Evolutionary conservation across 139 green algal genomes (phyloP), one percentile per base, ranked within the genome.

Genomic region (Marvania coccoides): DNA sequence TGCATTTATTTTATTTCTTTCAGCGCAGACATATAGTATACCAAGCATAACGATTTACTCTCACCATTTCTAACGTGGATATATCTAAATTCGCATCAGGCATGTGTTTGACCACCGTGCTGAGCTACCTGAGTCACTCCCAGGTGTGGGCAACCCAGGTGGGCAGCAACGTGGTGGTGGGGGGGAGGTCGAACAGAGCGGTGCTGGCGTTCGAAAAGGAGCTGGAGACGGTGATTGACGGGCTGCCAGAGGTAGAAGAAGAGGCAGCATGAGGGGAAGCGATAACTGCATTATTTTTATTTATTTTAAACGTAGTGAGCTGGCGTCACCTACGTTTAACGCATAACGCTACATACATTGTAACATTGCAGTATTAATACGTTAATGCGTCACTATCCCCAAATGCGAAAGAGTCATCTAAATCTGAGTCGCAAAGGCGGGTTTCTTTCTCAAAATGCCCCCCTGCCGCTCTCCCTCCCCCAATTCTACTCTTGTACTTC

Each of bases 41-140:
- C 10, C 12, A 26, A 14, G 47, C 33, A 24, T 53, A n/a, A 4
- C 45, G 4, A 13, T 5, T 53, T 15, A 15, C 26, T 46, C 38
- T 46, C 10, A n/a, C 10, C 38, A 12, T 9, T 12, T 9, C 38
- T n/a, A 9, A 12, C 38, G 38, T 46, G 38, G 12, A 9, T 46
- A 78, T 23, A 82, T 73, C 54, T n/a, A n/a, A n/a, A n/a, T n/a
- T n/a, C n/a, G n/a, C 3, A 37, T 60, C 75, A 83, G 83, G 79
- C 1, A 73, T 99, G 37, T 97, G 97, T 83, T 74, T 99, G 31
- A 98, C 94, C 2, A 92, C 89, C 1, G 77, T 97, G 3, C 61
- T 99, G 26, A 91, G 77, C 76, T 97, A 96, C 72, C 68, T 98
- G 24, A 94, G 83, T 7, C 94, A 99, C 77, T 95, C 86, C 26